These are phyloP conservation scores for Aspergillus mulundensis DNA, from an alignment of 495 filamentous ascomycete genomes.

Conservation along the genomic window DNA sequence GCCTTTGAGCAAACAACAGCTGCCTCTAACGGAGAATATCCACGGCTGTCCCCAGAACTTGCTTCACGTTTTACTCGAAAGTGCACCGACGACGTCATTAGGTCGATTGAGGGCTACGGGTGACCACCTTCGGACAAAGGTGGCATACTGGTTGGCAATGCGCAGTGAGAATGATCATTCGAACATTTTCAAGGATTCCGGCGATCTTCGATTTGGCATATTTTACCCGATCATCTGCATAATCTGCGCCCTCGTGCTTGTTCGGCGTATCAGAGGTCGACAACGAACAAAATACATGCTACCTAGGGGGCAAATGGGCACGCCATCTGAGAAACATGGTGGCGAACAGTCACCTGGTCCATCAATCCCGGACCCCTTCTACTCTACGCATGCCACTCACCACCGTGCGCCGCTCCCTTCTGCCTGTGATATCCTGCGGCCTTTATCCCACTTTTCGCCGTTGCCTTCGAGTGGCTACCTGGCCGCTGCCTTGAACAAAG, in stretches of 20 bases:
- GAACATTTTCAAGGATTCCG: slow-evolving; percentile 12
- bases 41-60: not conserved
- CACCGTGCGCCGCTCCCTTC: slow-evolving; percentile 18
- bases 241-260: slow-evolving; percentile 16
- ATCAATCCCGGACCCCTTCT: slow-evolving; percentile 11
- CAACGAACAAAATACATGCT: slow-evolving; percentile 10
- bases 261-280: slow-evolving; percentile 20
- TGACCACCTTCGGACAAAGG: slow-evolving; percentile 2
- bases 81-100: not conserved
- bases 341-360: slow-evolving; percentile 15
- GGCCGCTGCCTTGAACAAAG: slow-evolving; percentile 17
- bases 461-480: slow-evolving; percentile 29
- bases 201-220: slow-evolving; percentile 14
- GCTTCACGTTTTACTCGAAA: not conserved
- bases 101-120: not conserved
- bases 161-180: slow-evolving; percentile 13
- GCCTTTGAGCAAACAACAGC: not conserved
- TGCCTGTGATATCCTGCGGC: slow-evolving; percentile 36
- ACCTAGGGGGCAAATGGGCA: slow-evolving; percentile 21
- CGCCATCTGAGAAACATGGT: slow-evolving; percentile 20
- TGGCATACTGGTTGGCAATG: slow-evolving; percentile 15
- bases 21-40: not conserved
- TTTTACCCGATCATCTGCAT: slow-evolving; percentile 18
- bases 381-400: slow-evolving; percentile 1
- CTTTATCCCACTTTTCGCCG: slow-evolving; percentile 29